A percentile compares a stretch with the other conserved stretches of the same genome.
Conservation (phyloP, 306 rosid genomes). For the Spatholobus suberectus region DNA sequence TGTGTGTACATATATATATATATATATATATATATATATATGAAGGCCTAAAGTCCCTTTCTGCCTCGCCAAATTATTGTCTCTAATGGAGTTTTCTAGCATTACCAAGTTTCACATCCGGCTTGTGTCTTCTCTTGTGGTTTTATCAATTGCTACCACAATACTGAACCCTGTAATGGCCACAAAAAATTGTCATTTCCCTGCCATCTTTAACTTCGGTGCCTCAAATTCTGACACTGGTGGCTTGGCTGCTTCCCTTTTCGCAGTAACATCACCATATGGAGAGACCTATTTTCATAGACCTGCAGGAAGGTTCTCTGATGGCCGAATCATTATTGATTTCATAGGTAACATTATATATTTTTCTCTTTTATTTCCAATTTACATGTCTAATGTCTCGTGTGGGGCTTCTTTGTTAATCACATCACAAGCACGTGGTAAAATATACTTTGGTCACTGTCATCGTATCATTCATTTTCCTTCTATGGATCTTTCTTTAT, state of each 20-base stretch:
- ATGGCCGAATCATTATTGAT: constrained; percentile 57
- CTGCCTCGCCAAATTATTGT: neutral
- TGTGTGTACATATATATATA: no score
- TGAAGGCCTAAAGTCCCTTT: no score
- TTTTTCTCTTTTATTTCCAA: neutral
- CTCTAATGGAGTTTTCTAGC: constrained; percentile 4
- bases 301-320: constrained; percentile 51
- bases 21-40: no score
- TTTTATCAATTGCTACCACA: neutral
- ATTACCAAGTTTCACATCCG: neutral
- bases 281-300: constrained; percentile 59
- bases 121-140: neutral
- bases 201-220: constrained; percentile 61
- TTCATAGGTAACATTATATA: constrained; percentile 45
- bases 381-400: neutral
- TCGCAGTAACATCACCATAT: constrained; percentile 7
- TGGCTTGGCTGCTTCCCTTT: constrained; percentile 47
- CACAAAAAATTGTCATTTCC: constrained; percentile 36
- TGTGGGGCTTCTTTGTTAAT: neutral
- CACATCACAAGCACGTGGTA: neutral
- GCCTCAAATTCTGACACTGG: constrained; percentile 62
- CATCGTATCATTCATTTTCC: neutral
- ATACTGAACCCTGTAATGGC: constrained; percentile 17
- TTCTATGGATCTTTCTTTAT: neutral
- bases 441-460: neutral